Evolutionary conservation across 192 early-diverging fungal genomes (phyloP).

Genomic region (Coemansia sp.): DNA sequence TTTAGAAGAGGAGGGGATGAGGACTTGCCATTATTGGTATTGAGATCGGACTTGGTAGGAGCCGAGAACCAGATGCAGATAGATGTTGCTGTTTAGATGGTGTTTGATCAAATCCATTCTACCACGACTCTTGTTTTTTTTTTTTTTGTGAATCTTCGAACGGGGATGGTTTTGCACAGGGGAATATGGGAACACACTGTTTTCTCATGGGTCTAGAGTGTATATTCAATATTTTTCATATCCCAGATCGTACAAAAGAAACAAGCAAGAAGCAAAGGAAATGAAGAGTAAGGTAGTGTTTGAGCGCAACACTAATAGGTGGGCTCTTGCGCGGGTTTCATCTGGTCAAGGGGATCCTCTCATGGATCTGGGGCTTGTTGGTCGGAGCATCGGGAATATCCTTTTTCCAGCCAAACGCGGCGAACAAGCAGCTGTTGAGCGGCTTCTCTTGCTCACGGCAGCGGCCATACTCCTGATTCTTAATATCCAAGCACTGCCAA

Average conservation of each 20-base stretch:
- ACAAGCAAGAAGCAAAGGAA: neutral
- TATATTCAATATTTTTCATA: too few species aligned
- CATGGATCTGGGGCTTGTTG: constrained; percentile 47
- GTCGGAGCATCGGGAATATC: constrained; percentile 64
- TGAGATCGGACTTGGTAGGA: too few species aligned
- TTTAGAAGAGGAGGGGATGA: too few species aligned
- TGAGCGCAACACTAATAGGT: neutral
- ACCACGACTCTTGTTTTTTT: too few species aligned
- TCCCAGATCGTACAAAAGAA: neutral
- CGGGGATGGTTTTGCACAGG: too few species aligned
- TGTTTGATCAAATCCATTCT: too few species aligned
- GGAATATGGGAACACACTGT: too few species aligned
- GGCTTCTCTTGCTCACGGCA: constrained; percentile 78
- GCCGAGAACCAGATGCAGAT: too few species aligned
- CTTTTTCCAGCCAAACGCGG: constrained; percentile 78
- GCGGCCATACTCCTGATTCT: constrained; percentile 84
- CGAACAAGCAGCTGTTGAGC: constrained; percentile 90
- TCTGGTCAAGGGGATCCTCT: constrained; percentile 30
- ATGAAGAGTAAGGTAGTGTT: too few species aligned
- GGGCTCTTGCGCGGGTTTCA: constrained; percentile 1
- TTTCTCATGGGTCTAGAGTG: too few species aligned
- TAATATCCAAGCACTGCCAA: constrained; percentile 89
- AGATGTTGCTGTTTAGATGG: too few species aligned
- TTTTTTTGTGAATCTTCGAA: too few species aligned
- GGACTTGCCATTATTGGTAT: neutral